Percentiles rank a stretch among this genome's conserved stretches.
Evolutionary conservation across 495 filamentous ascomycete species (phyloP).

Genomic region (Aspergillus saccharolyticus): DNA sequence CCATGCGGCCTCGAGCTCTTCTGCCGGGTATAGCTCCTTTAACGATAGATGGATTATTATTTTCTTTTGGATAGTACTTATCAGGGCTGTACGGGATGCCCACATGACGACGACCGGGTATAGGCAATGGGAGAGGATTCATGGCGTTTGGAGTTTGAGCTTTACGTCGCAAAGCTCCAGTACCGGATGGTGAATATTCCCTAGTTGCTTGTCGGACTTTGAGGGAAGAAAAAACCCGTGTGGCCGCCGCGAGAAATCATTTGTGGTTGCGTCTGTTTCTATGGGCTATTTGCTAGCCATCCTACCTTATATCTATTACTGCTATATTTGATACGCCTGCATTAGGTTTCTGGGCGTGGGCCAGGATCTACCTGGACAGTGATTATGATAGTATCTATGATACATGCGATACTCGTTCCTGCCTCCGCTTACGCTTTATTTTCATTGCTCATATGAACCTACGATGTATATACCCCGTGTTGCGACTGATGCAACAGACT

Average conservation of each 20-base stretch:
- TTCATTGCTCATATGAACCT: not conserved
- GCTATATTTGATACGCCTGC: not conserved
- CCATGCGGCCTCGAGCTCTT: not conserved
- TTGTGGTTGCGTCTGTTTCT: not conserved
- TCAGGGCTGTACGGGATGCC: slow-evolving; percentile 18
- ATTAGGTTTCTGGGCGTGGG: not conserved
- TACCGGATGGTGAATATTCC: not conserved
- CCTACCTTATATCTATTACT: not conserved
- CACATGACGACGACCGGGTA: slow-evolving; percentile 18
- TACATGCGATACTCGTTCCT: not conserved
- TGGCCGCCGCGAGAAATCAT: too few species aligned
- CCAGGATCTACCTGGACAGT: not conserved
- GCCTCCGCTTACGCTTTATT: not conserved
- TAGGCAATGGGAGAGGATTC: slow-evolving; percentile 9
- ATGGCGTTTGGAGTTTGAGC: slow-evolving; percentile 4
- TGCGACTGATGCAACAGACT: not conserved
- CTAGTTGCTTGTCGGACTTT: not conserved
- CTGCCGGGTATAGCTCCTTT: slow-evolving; percentile 21
- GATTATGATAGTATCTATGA: not conserved
- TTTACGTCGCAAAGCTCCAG: not conserved
- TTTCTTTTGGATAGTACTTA: slow-evolving; percentile 33
- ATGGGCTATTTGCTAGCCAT: not conserved
- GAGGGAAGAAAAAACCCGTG: not conserved
- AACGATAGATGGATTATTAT: slow-evolving; percentile 29
- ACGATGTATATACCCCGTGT: not conserved